These are phyloP conservation scores for Suhomyces bribrorum DNA, from an alignment of 1,139 yeast species.

Conservation along the genomic window DNA sequence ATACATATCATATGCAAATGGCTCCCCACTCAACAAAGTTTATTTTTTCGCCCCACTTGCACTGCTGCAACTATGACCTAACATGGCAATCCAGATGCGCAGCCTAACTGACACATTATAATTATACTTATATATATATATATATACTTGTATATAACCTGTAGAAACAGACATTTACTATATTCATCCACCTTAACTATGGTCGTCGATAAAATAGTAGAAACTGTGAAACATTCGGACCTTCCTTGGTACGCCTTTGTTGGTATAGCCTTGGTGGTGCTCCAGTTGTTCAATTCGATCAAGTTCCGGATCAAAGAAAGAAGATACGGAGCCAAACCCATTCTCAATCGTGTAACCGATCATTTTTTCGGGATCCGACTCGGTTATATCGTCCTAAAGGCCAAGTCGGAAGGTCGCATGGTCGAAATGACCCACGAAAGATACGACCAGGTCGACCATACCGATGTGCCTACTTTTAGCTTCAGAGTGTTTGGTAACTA, in stretches of 20 bases:
- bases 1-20: no score
- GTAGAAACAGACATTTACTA: no score
- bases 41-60: no score
- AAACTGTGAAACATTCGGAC: not conserved
- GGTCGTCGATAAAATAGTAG: not conserved
- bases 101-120: no score
- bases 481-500: slow-evolving; percentile 17
- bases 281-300: slow-evolving; percentile 2
- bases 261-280: slow-evolving; percentile 1
- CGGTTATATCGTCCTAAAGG: slow-evolving; percentile 8
- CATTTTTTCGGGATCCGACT: slow-evolving; percentile 17
- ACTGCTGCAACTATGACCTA: no score
- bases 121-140: no score
- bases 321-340: slow-evolving; percentile 15
- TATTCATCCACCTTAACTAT: no score
- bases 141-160: no score
- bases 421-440: slow-evolving; percentile 13
- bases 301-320: slow-evolving; percentile 1
- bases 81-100: no score
- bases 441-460: slow-evolving; percentile 6
- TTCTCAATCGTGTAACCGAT: slow-evolving; percentile 10
- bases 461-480: slow-evolving; percentile 16
- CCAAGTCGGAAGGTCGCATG: slow-evolving; percentile 15
- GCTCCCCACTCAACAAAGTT: no score
- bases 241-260: slow-evolving; percentile 2